Conservation (phyloP, 768 basidiomycete species). For the Kwoniella newhampshirensis region DNA sequence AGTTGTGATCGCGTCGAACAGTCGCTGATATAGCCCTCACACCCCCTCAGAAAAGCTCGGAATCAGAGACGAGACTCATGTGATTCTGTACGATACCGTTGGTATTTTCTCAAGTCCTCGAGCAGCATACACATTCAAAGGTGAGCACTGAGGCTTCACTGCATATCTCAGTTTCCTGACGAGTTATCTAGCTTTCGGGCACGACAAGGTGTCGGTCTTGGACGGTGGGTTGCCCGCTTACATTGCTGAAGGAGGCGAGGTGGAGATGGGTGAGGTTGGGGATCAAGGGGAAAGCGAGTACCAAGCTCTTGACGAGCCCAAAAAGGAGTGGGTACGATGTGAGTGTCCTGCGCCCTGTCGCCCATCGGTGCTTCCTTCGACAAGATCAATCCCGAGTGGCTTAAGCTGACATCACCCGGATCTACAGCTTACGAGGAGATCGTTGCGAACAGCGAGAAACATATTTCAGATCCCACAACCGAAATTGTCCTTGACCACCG, state of each 20-base stretch:
- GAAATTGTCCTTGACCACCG: slow-evolving; percentile 87
- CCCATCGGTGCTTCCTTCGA: no score
- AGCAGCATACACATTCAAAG: slow-evolving; percentile 88
- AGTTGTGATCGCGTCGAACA: no score
- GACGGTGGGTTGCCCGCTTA: slow-evolving; percentile 90
- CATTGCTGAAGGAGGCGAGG: slow-evolving; percentile 62
- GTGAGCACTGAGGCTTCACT: slow-evolving; percentile 19
- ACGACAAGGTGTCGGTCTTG: slow-evolving; percentile 77
- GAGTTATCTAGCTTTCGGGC: slow-evolving; percentile 66
- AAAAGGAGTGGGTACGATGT: slow-evolving; percentile 33
- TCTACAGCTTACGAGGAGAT: slow-evolving; percentile 74
- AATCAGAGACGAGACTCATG: slow-evolving; percentile 70
- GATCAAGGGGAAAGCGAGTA: slow-evolving; percentile 24
- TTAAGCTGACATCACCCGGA: not conserved
- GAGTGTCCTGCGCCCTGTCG: no score
- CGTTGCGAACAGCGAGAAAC: slow-evolving; percentile 64
- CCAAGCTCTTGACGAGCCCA: slow-evolving; percentile 12
- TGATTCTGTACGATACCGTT: slow-evolving; percentile 84
- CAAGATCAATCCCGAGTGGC: no score
- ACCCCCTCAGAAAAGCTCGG: slow-evolving; percentile 73
- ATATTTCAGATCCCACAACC: slow-evolving; percentile 55
- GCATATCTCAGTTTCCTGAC: not conserved
- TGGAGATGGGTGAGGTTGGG: slow-evolving; percentile 33
- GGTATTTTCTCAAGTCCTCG: slow-evolving; percentile 92
- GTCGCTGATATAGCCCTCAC: slow-evolving; percentile 37